Conservation (phyloP, 768 basidiomycete genomes). For the Kwoniella europaea region DNA sequence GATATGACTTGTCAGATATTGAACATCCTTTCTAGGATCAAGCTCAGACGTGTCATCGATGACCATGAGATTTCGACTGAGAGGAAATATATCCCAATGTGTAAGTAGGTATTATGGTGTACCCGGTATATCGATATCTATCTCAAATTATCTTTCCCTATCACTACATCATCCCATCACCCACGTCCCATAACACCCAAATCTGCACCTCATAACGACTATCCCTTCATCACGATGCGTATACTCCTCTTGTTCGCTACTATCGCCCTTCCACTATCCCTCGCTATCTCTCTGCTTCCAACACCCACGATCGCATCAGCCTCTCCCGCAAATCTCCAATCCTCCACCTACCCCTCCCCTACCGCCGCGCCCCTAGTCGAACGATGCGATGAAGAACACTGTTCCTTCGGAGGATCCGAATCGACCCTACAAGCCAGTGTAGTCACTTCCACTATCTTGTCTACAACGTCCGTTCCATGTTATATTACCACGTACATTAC, state of each 20-base stretch:
- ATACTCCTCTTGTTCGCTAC: not conserved
- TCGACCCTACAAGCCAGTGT: slow-evolving; percentile 34
- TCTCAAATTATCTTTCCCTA: not conserved
- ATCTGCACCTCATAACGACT: not conserved
- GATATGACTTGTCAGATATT: not conserved
- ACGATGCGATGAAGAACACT: slow-evolving; percentile 35
- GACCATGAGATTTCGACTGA: no score
- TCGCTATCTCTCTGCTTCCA: not conserved
- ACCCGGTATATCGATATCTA: not conserved
- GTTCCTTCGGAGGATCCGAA: slow-evolving; percentile 25
- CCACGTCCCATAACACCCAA: not conserved
- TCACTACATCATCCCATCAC: not conserved
- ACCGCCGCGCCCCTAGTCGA: slow-evolving; percentile 5
- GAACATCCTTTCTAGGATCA: not conserved
- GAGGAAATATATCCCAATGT: no score
- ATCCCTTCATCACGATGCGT: slow-evolving; percentile 9
- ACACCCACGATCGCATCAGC: slow-evolving; percentile 1
- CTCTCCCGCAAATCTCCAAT: slow-evolving; percentile 5
- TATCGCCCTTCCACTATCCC: not conserved
- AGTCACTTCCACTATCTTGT: slow-evolving; percentile 45
- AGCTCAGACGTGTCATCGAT: not conserved
- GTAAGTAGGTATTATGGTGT: no score
- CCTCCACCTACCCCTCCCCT: not conserved
- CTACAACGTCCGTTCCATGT: slow-evolving; percentile 45
- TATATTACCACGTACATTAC: slow-evolving; percentile 45